These are phyloP conservation scores for Chimonanthus praecox DNA, from an alignment of 164 flowering plant genomes.

Conservation along the genomic window DNA sequence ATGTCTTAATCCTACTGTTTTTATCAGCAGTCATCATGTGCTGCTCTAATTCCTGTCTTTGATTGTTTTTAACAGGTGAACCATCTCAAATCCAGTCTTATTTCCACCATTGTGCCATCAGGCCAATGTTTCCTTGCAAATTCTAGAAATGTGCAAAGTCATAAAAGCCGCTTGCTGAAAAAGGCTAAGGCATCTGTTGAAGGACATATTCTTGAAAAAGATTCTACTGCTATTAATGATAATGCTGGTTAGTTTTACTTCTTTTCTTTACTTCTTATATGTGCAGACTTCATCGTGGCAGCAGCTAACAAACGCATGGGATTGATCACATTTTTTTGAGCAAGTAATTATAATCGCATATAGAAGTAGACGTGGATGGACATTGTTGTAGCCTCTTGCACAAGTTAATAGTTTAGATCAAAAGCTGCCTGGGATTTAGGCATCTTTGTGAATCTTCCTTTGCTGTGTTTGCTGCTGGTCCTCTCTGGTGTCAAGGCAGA, in stretches of 20 bases:
- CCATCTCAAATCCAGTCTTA: neutral
- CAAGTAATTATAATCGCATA: neutral
- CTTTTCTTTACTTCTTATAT: too few species aligned
- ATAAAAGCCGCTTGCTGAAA: neutral
- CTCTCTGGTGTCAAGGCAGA: too few species aligned
- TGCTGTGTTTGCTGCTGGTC: too few species aligned
- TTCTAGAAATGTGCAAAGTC: neutral
- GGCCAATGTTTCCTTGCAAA: neutral
- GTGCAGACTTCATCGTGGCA: too few species aligned
- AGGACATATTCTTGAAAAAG: constrained; percentile 2
- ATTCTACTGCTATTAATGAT: neutral
- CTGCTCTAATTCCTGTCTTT: neutral
- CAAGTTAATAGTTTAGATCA: too few species aligned
- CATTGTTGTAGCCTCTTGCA: neutral
- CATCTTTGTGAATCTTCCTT: too few species aligned
- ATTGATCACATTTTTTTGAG: neutral
- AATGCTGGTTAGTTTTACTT: neutral
- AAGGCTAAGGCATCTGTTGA: neutral
- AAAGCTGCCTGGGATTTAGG: too few species aligned
- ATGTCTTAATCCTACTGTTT: too few species aligned
- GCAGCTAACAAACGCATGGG: too few species aligned
- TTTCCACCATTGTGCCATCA: neutral
- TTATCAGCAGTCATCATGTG: too few species aligned
- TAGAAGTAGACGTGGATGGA: neutral
- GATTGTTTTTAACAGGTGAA: neutral